These are phyloP conservation scores for Zea luxurians DNA, from an alignment of 176 grass and related monocot genomes.

Conservation along the genomic window DNA sequence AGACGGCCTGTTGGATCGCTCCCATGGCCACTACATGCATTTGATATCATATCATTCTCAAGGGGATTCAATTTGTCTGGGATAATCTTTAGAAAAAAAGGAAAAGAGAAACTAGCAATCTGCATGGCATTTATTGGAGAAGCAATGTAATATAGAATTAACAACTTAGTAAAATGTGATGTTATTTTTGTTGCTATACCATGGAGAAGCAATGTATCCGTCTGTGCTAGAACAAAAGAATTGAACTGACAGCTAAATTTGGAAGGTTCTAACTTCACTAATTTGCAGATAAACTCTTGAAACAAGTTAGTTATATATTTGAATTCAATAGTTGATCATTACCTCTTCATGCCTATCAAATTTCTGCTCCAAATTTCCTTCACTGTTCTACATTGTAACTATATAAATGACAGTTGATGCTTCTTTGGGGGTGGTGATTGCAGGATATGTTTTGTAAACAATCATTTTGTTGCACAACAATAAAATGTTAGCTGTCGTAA, in stretches of 20 bases:
- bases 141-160: slow-evolving; percentile 16
- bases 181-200: neutral
- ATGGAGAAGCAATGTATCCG: slow-evolving; percentile 1
- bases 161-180: neutral
- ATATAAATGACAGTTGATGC: slow-evolving; percentile 24
- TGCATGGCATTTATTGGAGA: neutral
- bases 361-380: neutral
- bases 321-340: slow-evolving; percentile 12
- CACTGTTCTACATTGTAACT: neutral
- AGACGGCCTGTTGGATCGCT: no score
- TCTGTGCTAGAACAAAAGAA: neutral
- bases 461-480: slow-evolving; percentile 90
- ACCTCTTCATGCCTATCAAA: slow-evolving; percentile 20
- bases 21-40: slow-evolving; percentile 17
- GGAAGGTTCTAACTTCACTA: neutral
- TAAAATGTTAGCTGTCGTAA: slow-evolving; percentile 75
- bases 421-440: slow-evolving; percentile 74
- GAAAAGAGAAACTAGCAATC: slow-evolving; percentile 13
- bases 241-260: neutral
- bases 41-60: no score
- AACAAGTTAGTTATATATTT: slow-evolving; percentile 4
- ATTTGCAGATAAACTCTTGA: neutral
- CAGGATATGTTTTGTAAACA: slow-evolving; percentile 83
- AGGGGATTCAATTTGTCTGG: neutral
- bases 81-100: slow-evolving; percentile 11